Evolutionary conservation across 2,329 filamentous ascomycete genomes (phyloP).

Genomic region (Sarocladium strictum): DNA sequence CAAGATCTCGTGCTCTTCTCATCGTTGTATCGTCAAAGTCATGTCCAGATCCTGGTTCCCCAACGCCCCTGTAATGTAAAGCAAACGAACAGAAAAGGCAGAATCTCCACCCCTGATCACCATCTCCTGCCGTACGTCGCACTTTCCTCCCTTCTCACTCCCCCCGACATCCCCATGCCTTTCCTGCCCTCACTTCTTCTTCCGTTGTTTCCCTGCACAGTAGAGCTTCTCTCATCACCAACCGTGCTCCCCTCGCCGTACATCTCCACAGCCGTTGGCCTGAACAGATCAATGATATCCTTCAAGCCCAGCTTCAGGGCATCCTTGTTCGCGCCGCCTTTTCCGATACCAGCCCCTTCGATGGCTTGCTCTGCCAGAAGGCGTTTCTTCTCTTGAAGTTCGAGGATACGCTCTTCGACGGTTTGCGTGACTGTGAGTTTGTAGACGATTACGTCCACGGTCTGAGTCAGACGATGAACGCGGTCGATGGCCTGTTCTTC

Average conservation of each 20-base stretch:
- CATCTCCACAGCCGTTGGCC: constrained; percentile 37
- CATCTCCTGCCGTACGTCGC: constrained; percentile 36
- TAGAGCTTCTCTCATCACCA: not conserved
- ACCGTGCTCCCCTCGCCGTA: constrained; percentile 1
- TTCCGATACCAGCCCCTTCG: constrained; percentile 46
- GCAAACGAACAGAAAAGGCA: not conserved
- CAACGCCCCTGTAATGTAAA: not conserved
- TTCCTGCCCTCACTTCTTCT: not conserved
- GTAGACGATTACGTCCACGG: constrained; percentile 89
- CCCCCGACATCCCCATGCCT: not conserved
- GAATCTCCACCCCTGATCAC: constrained; percentile 22
- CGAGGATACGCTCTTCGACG: constrained; percentile 92
- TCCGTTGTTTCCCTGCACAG: not conserved
- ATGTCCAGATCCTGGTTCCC: not conserved
- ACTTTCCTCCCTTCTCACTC: constrained; percentile 26
- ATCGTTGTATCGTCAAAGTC: not conserved
- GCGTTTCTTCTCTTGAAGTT: constrained; percentile 88
- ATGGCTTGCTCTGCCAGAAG: constrained; percentile 88
- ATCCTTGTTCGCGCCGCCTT: constrained; percentile 57
- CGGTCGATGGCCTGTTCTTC: constrained; percentile 99
- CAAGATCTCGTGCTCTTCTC: not conserved
- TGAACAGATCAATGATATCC: constrained; percentile 89
- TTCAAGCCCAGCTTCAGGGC: constrained; percentile 82
- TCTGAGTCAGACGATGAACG: constrained; percentile 96
- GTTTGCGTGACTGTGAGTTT: constrained; percentile 82